Evolutionary conservation across 176 grass and related monocot species (phyloP), one percentile per base, ranked within the genome.

Genomic region (Aegilops tauschii): DNA sequence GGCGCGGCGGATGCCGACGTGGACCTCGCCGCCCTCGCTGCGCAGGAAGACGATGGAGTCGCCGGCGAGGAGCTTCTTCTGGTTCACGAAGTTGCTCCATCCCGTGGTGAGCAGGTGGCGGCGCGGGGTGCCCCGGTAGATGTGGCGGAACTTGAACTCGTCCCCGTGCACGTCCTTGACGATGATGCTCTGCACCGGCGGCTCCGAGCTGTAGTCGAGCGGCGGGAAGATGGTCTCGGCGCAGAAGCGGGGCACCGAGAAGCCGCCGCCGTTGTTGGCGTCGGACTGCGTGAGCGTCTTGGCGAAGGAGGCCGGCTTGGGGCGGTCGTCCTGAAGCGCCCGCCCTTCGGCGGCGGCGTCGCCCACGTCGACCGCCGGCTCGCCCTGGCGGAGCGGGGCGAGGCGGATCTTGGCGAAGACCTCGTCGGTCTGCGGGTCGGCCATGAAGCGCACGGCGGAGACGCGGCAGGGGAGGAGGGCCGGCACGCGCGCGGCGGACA

Each of bases 271-370:
- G 73, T 96, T 99, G 94, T 96, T 96, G 13, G 94, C 94, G 82
- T 99, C 97, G 8, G 97, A 99, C 80, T 91, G 90, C n/a, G 97
- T 99, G 36, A 99, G 88, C 72, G 90, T 93, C 89, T 99, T 99
- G 28, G 94, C 92, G 85, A 96, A 96, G 4, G 92, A 94, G 18
- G 87, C 71, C 25, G 90, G 88, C 59, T 83, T 92, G 12, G 50
- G 3, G 54, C 79, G n/a, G 42, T 18, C 58, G 35, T 61, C 14
- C 23, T 25, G 45, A n/a, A n/a, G 61, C 28, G 23, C 49, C 50
- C 49, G 12, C 18, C 25, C 59, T 21, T 63, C 74, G 63, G 4
- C 47, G 62, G 44, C 86, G 77, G 76, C 78, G 66, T 80, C 29
- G 90, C 86, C 65, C 17, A 78, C 65, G 94, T 68, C 85, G 20